A percentile compares a stretch with the other conserved stretches of the same genome.
These are phyloP conservation scores for Candida anutae DNA, from an alignment of 1,139 yeast genomes.

Conservation along the genomic window DNA sequence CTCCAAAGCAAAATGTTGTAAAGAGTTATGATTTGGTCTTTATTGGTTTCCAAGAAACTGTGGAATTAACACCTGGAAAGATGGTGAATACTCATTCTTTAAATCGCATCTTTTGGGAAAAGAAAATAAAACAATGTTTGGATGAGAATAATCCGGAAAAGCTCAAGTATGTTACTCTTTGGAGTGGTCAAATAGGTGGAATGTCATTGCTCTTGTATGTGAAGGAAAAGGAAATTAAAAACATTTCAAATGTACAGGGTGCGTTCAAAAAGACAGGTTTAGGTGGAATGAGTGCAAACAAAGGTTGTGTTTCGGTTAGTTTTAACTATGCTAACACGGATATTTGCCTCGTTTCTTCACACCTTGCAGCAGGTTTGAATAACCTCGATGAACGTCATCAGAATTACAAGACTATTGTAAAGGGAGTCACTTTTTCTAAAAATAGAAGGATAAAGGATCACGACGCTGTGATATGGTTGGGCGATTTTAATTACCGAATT, in stretches of 20 bases:
- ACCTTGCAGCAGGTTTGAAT: slow-evolving; percentile 81
- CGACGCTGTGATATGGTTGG: slow-evolving; percentile 85
- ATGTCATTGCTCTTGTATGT: slow-evolving; percentile 51
- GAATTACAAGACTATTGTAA: slow-evolving; percentile 57
- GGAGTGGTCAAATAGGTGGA: slow-evolving; percentile 92
- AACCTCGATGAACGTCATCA: slow-evolving; percentile 76
- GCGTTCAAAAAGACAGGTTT: slow-evolving; percentile 85
- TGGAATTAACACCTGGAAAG: slow-evolving; percentile 85
- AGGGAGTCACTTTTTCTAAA: slow-evolving; percentile 45
- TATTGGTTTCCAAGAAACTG: slow-evolving; percentile 87
- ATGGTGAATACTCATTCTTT: slow-evolving; percentile 76
- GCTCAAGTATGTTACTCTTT: slow-evolving; percentile 56
- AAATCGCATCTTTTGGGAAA: slow-evolving; percentile 74
- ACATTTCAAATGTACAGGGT: slow-evolving; percentile 64
- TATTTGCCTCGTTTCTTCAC: slow-evolving; percentile 45
- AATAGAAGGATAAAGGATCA: slow-evolving; percentile 56
- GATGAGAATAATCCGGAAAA: slow-evolving; percentile 29
- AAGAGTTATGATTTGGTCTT: slow-evolving; percentile 61
- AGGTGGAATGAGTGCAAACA: slow-evolving; percentile 69
- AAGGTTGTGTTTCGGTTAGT: slow-evolving; percentile 88
- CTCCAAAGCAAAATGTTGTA: slow-evolving; percentile 16
- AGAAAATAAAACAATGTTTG: slow-evolving; percentile 49
- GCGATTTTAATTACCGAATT: slow-evolving; percentile 87
- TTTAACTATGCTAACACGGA: slow-evolving; percentile 56
- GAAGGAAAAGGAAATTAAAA: slow-evolving; percentile 25